These are phyloP conservation scores for Pichia sp. DNA, from an alignment of 1,139 yeast genomes.

Conservation along the genomic window DNA sequence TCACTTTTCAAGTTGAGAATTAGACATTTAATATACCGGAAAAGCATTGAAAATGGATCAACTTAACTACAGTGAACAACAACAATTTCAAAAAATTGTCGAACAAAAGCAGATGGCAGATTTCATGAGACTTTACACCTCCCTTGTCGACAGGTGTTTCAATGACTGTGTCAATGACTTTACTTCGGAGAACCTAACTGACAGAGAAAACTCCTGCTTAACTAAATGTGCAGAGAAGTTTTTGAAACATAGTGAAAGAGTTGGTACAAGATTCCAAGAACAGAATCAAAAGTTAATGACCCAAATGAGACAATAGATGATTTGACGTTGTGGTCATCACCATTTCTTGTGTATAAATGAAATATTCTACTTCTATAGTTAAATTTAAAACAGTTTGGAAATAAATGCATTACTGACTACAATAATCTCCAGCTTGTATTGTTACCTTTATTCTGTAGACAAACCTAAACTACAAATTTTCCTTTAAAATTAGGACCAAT, in stretches of 20 bases:
- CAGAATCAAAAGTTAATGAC: constrained; percentile 62
- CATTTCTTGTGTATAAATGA: constrained; percentile 3
- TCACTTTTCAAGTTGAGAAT: too few relatives aligned
- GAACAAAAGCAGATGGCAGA: constrained; percentile 99
- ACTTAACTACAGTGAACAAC: constrained; percentile 87
- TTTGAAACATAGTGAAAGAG: constrained; percentile 96
- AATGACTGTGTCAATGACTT: constrained; percentile 96
- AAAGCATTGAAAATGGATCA: constrained; percentile 76
- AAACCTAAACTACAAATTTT: constrained; percentile 16
- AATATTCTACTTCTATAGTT: constrained; percentile 2
- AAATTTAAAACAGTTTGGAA: constrained; percentile 1
- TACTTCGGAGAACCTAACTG: constrained; percentile 81
- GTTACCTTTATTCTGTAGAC: too few relatives aligned
- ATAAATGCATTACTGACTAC: background rate
- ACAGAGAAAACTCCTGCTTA: constrained; percentile 80
- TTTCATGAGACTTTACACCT: constrained; percentile 93
- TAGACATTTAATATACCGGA: too few relatives aligned
- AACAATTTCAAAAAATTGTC: constrained; percentile 88
- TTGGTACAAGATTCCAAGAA: constrained; percentile 98
- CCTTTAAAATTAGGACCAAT: constrained; percentile 42
- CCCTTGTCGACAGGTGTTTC: constrained; percentile 93
- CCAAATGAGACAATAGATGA: constrained; percentile 29
- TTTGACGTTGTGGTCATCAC: background rate
- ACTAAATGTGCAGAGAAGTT: constrained; percentile 94
- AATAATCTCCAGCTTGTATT: background rate